Base-by-base conservation (phyloP, 805 yeast genomes). In the Lipomyces yamanashiensis region DNA sequence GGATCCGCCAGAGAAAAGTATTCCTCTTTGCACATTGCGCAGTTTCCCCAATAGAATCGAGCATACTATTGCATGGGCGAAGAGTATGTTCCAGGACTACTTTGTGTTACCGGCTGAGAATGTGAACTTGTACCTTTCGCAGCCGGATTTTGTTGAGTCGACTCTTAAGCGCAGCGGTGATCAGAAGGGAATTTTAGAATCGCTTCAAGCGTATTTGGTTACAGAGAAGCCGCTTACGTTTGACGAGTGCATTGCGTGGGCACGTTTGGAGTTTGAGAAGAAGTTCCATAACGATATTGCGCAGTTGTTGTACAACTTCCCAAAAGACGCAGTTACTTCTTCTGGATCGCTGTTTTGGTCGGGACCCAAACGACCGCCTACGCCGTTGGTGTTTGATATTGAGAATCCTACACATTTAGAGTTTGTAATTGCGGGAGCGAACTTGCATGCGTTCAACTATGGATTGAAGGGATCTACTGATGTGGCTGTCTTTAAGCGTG, bases 1-100 rank as follows among this genome's bases (percentile, higher is more conserved):
- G 76, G 99, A 95, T 78, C 99, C 99, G 50, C 99, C 99, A 44
- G 99, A 95, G 80, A 92, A 92, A 78, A 87, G 97, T 2, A 92
- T 95, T 73, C 99, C 99, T 39, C 82, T 95, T 73, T 95, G 99
- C 83, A 95, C 99, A 1, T 82, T 95, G 74, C 87, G 98, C 78
- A 90, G 97, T 2, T 95, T 95, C 87, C 99, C 99, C 62, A 90
- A 92, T 78, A 93, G 93, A 78, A 95, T 95, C 72, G 99, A 95
- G 75, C 99, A 95, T 75, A 95, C 99, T 0, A 95, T 95, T 78
- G 98, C 99, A 21, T 95, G 99, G 99, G 96, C 98, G 15, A 96
- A 96, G 79, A 87, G 92, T 19, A 81, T 91, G 74, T 95, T 95
- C 83, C 95, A 89, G 81, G 97, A 95, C 21, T 91, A 86, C 73